Percentiles rank a stretch among this genome's conserved stretches.
Evolutionary conservation across 2,329 filamentous ascomycete species (phyloP).

Genomic region (Pseudocercospora macadamiae): DNA sequence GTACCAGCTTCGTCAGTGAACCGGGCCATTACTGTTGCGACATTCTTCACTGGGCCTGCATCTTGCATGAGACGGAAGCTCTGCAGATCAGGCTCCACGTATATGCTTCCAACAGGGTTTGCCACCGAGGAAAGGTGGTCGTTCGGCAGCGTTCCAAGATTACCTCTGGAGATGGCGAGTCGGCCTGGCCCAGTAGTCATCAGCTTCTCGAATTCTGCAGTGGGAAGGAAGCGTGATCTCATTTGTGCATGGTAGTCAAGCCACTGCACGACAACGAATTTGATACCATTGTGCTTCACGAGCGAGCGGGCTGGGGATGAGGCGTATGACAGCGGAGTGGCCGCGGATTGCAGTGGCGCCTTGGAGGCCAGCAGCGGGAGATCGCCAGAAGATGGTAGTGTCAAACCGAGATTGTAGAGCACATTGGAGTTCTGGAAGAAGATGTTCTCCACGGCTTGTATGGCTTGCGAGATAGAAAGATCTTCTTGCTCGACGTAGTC

Average conservation of each 20-base stretch:
- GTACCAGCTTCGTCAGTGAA: conserved; percentile 63
- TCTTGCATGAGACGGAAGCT: conserved; percentile 61
- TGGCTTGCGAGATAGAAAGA: conserved; percentile 64
- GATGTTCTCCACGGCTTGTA: conserved; percentile 66
- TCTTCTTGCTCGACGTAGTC: conserved; percentile 69
- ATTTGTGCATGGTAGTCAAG: conserved; percentile 74
- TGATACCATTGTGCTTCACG: not conserved
- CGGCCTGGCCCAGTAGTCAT: conserved; percentile 35
- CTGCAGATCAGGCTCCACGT: conserved; percentile 66
- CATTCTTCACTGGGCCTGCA: conserved; percentile 46
- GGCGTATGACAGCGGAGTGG: no score
- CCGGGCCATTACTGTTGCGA: conserved; percentile 68
- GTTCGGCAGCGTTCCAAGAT: conserved; percentile 68
- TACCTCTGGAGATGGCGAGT: conserved; percentile 66
- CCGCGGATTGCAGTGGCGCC: no score
- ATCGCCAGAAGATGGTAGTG: no score
- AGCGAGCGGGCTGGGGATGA: not conserved
- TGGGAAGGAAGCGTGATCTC: conserved; percentile 69
- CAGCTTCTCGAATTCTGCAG: conserved; percentile 48
- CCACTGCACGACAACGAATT: conserved; percentile 76
- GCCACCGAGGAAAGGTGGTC: conserved; percentile 61
- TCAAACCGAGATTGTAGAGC: conserved; percentile 64
- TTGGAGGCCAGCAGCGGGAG: no score
- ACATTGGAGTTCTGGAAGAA: conserved; percentile 77
- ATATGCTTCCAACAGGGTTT: conserved; percentile 66